Base-by-base conservation (phyloP, 106 monocot genomes). In the Gastrodia elata region DNA sequence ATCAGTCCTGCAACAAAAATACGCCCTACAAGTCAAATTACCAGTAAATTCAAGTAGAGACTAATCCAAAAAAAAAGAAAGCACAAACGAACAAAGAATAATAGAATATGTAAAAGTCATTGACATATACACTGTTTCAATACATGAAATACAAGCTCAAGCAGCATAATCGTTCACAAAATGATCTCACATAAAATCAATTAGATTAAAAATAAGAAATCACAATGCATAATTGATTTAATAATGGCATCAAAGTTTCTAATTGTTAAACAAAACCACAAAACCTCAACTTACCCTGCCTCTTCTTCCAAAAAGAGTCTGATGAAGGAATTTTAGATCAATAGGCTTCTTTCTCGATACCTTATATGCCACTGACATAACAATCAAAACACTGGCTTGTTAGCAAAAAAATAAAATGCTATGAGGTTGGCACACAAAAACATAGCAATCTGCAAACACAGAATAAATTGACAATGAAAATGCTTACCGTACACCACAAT, bases 271-370 rank as follows among this genome's bases (percentile, higher is more conserved):
- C 59, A 59, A 28, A 28, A 59, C 27, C 5, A 20, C 11, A 56
- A 75, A 44, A 76, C 25, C 2, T 65, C 33, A 32, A 38, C 72
- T 41, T 42, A 91, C 95, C 97, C 91, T 98, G 75, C 97, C 97
- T 83, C 73, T 90, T 80, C 93, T 82, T 74, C 97, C 97, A 80
- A 93, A 98, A 77, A 98, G 86, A 73, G 83, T 83, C 72, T 80
- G 79, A 78, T 98, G 97, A 28, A 98, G 79, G 65, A 82, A 74
- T 65, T 82, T 93, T 22, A 98, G 81, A 83, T 98, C 97, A 57
- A 81, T 79, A 77, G 90, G 84, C 68, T 93, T 98, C 83, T 78
- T 93, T 70, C 78, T 83, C 39, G 90, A 81, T 68, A 98, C 72
- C 57, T 87, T 98, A 75, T 90, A 78, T 11, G 93, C 90, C 80